These are phyloP conservation scores for Xylaria telfairii DNA, from an alignment of 495 filamentous ascomycete species.

Conservation along the genomic window DNA sequence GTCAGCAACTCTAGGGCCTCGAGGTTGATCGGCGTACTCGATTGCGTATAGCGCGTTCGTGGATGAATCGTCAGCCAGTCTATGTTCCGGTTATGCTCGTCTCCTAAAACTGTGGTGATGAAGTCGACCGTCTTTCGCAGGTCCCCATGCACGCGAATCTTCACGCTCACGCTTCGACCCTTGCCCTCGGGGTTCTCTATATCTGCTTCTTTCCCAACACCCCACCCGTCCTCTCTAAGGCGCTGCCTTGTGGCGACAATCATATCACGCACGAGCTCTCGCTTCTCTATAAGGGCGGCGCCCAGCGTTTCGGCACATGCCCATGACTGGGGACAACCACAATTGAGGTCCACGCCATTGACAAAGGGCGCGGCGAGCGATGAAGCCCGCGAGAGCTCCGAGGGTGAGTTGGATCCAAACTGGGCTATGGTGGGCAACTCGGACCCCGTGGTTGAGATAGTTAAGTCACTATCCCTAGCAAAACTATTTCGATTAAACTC, in stretches of 20 bases:
- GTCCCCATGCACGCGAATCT: constrained; percentile 69
- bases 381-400: constrained; percentile 65
- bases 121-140: constrained; percentile 58
- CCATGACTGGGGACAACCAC: constrained; percentile 74
- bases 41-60: constrained; percentile 60
- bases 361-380: constrained; percentile 64
- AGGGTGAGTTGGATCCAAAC: constrained; percentile 62
- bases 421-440: constrained; percentile 66
- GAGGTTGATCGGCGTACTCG: constrained; percentile 61
- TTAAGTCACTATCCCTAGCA: constrained; percentile 64
- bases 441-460: constrained; percentile 26
- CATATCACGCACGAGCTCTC: constrained; percentile 65
- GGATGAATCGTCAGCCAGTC: constrained; percentile 73
- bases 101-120: constrained; percentile 55
- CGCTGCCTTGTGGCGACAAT: constrained; percentile 55
- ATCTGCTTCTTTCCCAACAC: constrained; percentile 43
- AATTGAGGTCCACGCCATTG: constrained; percentile 71
- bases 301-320: constrained; percentile 67
- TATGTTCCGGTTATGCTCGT: constrained; percentile 50
- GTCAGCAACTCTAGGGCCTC: constrained; percentile 63
- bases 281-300: constrained; percentile 66
- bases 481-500: constrained; percentile 67
- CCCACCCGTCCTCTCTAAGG: constrained; percentile 53
- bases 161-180: constrained; percentile 62
- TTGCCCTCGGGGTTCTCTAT: constrained; percentile 38